These are phyloP conservation scores for Cerioporus squamosus DNA, from an alignment of 1,284 basidiomycete species.

Conservation along the genomic window DNA sequence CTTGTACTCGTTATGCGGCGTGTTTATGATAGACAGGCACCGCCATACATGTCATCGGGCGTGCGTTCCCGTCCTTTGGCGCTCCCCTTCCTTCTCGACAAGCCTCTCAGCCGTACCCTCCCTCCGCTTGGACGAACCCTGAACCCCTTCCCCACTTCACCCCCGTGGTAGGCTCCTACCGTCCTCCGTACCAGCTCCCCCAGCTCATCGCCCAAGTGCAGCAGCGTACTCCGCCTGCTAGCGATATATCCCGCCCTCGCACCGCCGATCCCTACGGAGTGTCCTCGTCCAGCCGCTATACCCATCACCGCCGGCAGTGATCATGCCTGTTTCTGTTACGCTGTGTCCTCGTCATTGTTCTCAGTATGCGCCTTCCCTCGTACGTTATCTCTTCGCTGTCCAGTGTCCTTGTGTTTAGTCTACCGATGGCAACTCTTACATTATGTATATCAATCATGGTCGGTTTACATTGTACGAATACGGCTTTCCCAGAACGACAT, in stretches of 20 bases:
- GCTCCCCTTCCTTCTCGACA: neutral
- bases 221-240: conserved; percentile 5
- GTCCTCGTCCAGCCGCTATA: neutral
- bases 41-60: conserved; percentile 6
- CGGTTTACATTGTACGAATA: neutral
- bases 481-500: neutral
- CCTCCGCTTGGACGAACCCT: conserved; percentile 1
- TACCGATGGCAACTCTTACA: neutral
- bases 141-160: neutral
- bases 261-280: conserved; percentile 5
- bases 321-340: neutral
- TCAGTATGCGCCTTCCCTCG: neutral
- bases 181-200: conserved; percentile 7
- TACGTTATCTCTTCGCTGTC: neutral
- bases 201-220: conserved; percentile 12
- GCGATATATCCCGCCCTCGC: conserved; percentile 5
- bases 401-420: neutral
- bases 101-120: conserved; percentile 1
- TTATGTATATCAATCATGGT: neutral
- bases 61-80: conserved; percentile 8
- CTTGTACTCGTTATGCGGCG: neutral
- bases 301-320: conserved; percentile 4
- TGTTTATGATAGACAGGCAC: conserved; percentile 4
- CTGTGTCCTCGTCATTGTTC: neutral
- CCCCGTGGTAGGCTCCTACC: conserved; percentile 6